These are phyloP conservation scores for Lotus japonicus DNA, from an alignment of 306 rosid genomes.

Conservation along the genomic window DNA sequence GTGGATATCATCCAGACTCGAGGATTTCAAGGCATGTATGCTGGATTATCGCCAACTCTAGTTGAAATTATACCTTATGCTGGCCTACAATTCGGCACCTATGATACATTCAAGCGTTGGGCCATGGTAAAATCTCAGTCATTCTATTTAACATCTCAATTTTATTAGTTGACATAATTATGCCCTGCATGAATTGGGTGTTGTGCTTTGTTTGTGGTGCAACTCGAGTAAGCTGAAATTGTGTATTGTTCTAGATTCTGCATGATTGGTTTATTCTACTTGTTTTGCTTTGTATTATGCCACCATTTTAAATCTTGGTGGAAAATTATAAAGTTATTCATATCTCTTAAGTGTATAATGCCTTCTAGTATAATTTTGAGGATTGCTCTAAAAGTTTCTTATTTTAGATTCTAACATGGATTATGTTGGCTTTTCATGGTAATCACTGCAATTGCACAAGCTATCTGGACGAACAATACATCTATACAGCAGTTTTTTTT, in stretches of 20 bases:
- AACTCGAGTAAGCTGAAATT: not conserved
- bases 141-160: not conserved
- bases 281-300: not conserved
- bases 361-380: not conserved
- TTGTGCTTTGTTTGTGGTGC: not conserved
- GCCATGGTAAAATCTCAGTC: slow-evolving; percentile 47
- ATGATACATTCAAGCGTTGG: slow-evolving; percentile 95
- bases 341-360: not conserved
- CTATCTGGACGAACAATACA: not conserved
- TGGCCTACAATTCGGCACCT: slow-evolving; percentile 91
- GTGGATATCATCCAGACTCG: slow-evolving; percentile 54
- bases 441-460: not conserved
- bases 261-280: not conserved
- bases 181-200: slow-evolving; percentile 2
- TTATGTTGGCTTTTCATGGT: not conserved
- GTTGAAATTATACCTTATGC: slow-evolving; percentile 98
- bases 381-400: not conserved
- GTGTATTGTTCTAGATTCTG: not conserved
- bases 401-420: not conserved
- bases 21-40: slow-evolving; percentile 74
- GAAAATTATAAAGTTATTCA: not conserved
- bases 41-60: slow-evolving; percentile 88
- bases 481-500: not conserved
- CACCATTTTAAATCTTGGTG: not conserved
- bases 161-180: not conserved